Evolutionary conservation across 2,329 filamentous ascomycete species (phyloP), one percentile per base, ranked within the genome.

Genomic region (Exophiala bonariae): DNA sequence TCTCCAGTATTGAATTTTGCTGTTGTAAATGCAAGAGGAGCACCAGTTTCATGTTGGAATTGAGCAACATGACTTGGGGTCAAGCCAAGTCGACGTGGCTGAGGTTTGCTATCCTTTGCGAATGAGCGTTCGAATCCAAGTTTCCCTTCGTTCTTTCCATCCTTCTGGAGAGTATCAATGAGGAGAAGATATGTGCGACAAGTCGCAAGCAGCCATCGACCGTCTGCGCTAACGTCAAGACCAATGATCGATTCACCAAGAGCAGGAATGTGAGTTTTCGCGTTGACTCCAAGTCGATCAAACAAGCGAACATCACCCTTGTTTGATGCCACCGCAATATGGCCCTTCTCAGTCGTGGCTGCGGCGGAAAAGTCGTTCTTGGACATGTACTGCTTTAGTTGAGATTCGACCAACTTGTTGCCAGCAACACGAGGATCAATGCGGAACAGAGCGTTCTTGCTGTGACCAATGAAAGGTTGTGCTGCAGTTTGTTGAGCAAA

Each of bases 221-320:
- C 93, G 66, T 99, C 90, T 6, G 93, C 93, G 41, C 89, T 95
- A 9, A 96, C 90, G 65, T 99, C 93, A 54, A 99, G 81, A 50
- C 93, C 93, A 56, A 95, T 86, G 61, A 99, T 97, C 3, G 91
- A 83, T 63, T 99, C 93, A 57, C 93, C 93, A 11, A 99, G 82
- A 4, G 93, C 93, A 3, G 93, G 93, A 47, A 99, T 91, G 55
- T 95, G 88, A 0, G 93, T 97, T 78, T 99, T 99, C 31, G 93
- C 93, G 59, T 96, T 95, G 71, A 97, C 95, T 11, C 93, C 93
- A 2, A 99, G 81, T 14, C 91, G 87, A 66, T 99, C 93, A 62
- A 99, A 99, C 60, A 99, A 82, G 44, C 93, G 89, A 53, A 99
- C 90, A 59, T 99, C 93, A 59, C 93, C 93, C 75, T 99, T 99